These are phyloP conservation scores for Phytophthora ohioensis DNA, from an alignment of 352 stramenopile genomes.

Conservation along the genomic window DNA sequence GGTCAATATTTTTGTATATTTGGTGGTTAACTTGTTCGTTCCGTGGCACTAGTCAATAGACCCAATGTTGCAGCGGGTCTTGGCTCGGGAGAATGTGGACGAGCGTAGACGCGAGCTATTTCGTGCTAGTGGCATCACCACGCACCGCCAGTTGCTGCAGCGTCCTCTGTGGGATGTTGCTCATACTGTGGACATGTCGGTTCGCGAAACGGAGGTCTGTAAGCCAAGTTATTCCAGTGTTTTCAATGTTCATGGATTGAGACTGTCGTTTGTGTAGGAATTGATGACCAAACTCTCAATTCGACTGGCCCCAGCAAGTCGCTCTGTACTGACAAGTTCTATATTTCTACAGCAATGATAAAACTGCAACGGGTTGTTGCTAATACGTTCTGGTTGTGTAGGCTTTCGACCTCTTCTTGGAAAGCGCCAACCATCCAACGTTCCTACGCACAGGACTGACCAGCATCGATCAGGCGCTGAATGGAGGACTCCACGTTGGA, in stretches of 20 bases:
- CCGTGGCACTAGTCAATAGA: conserved; percentile 22
- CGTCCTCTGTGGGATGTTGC: conserved; percentile 70
- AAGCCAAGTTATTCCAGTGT: conserved; percentile 5
- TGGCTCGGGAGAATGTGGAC: conserved; percentile 62
- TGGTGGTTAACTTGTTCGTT: not conserved
- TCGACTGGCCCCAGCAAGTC: conserved; percentile 55
- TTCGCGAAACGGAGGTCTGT: conserved; percentile 61
- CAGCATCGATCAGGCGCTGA: conserved; percentile 66
- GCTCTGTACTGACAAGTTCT: conserved; percentile 39
- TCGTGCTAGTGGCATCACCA: conserved; percentile 58
- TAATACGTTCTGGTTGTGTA: conserved; percentile 29
- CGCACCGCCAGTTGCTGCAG: conserved; percentile 62
- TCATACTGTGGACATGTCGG: conserved; percentile 69
- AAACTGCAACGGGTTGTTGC: not conserved
- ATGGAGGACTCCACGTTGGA: conserved; percentile 64
- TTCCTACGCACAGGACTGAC: conserved; percentile 73
- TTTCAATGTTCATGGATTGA: conserved; percentile 8
- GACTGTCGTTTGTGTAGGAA: conserved; percentile 37
- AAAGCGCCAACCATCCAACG: conserved; percentile 70
- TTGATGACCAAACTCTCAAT: conserved; percentile 67
- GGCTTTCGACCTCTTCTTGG: conserved; percentile 84
- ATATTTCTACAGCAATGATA: not conserved
- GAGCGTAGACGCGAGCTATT: conserved; percentile 56
- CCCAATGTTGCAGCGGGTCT: conserved; percentile 67
- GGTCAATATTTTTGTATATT: not conserved